Base-by-base conservation (phyloP, 2,329 filamentous ascomycete species). In the Aureobasidium musti region DNA sequence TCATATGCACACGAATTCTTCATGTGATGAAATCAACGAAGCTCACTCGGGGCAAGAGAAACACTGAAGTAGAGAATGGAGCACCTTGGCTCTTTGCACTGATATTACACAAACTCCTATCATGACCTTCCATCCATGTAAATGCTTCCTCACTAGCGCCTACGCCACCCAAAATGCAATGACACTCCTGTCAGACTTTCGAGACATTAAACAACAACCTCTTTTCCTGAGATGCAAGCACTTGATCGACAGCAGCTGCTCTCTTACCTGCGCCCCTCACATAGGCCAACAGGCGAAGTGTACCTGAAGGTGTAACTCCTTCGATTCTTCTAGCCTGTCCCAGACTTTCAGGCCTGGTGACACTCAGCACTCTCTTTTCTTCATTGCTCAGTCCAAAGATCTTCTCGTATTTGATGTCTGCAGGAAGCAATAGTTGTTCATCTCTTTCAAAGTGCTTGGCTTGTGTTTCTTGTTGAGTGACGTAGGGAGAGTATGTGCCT, bases 251-350 rank as follows among this genome's bases (percentile, higher is more conserved):
- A 21, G 54, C 54, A 30, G 54, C 54, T n/a, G 54, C 54, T 30
- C 54, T 59, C 54, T 59, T 59, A 1, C 76, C 76, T 37, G 73
- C 75, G 2, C 78, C 79, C 70, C 80, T 81, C n/a, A 92, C 87
- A 74, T 86, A 84, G 28, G 81, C 82, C 67, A 94, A 77, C 68
- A 95, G 74, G 65, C 86, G 73, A 70, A 84, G 69, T 30, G 81
- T 81, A 0, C 82, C 82, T 35, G 77, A 75, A 0, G 82, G 81
- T 68, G 82, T 84, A n/a, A 84, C 83, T 2, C 94, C 94, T 77
- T 99, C 95, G 13, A 97, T 86, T 17, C 95, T 82, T 57, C 92
- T 84, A 37, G 94, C 94, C 83, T 97, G 95, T 0, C 91, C 94
- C 26, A 99, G 82, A 68, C 87, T 96, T 78, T 96, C 91, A 0